A percentile compares a stretch with the other conserved stretches of the same genome.
Evolutionary conservation across 805 yeast genomes (phyloP).

Genomic region (Barnettozyma pratensis): DNA sequence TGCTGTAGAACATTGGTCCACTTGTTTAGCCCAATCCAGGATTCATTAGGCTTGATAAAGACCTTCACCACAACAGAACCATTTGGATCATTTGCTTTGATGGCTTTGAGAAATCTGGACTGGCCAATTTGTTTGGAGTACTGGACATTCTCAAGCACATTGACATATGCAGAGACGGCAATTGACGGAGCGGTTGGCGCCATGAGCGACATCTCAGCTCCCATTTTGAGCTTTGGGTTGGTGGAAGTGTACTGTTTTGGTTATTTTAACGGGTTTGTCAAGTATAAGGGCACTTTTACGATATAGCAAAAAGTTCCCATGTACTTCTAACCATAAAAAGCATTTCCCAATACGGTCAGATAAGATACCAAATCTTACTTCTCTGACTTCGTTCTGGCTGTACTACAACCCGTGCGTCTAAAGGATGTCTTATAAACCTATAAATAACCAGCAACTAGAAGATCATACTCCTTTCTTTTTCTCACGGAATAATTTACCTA

Average conservation of each 20-base stretch:
- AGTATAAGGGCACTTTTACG: too few relatives aligned
- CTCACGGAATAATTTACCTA: constrained; percentile 8
- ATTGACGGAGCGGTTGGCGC: constrained; percentile 92
- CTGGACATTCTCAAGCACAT: constrained; percentile 69
- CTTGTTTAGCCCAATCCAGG: constrained; percentile 17
- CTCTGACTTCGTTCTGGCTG: too few relatives aligned
- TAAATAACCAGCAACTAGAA: not conserved
- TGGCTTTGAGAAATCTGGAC: constrained; percentile 80
- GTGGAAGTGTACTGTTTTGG: too few relatives aligned
- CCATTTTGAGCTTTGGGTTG: constrained; percentile 49
- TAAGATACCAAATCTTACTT: too few relatives aligned
- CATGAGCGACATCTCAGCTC: constrained; percentile 76
- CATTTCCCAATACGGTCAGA: too few relatives aligned
- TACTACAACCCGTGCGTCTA: too few relatives aligned
- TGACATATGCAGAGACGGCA: constrained; percentile 84
- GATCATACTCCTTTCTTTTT: not conserved
- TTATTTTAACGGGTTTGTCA: too few relatives aligned
- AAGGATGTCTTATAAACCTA: too few relatives aligned
- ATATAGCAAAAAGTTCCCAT: too few relatives aligned
- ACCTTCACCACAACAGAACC: constrained; percentile 78
- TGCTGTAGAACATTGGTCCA: constrained; percentile 24
- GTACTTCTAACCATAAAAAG: too few relatives aligned
- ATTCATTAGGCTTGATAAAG: constrained; percentile 65
- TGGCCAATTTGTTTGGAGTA: constrained; percentile 73
- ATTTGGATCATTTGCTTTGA: constrained; percentile 67